Evolutionary conservation across 208 protist genomes (phyloP).

Genomic region (Acanthamoeba royreba): DNA sequence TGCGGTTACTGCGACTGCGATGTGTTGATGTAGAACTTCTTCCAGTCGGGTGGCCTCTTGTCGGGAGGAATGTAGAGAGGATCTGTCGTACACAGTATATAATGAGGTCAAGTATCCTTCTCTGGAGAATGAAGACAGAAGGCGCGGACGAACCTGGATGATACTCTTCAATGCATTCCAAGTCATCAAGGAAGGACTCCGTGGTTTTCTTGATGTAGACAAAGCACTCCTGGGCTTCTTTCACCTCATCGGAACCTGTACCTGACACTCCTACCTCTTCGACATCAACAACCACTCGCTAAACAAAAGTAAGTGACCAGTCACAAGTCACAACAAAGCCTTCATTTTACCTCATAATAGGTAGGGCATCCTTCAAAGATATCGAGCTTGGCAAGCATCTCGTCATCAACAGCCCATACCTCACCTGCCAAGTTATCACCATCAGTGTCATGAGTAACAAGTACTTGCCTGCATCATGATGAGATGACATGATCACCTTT

Average conservation of each 20-base stretch:
- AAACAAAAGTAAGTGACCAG: background rate
- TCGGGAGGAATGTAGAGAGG: background rate
- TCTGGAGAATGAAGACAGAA: background rate
- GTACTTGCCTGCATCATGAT: no score
- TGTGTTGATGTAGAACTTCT: background rate
- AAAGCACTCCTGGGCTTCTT: background rate
- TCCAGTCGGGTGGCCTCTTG: background rate
- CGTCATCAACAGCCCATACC: background rate
- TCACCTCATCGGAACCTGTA: background rate
- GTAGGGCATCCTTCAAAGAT: background rate
- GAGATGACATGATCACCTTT: background rate
- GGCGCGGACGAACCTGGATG: background rate
- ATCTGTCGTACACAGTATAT: background rate
- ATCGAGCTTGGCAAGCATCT: slow-evolving; percentile 8
- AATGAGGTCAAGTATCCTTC: background rate
- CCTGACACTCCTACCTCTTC: background rate
- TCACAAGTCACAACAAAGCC: background rate
- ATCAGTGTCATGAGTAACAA: background rate
- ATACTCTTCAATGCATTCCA: background rate
- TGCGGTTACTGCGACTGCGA: no score
- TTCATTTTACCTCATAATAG: background rate
- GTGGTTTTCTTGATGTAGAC: background rate
- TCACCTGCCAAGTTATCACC: background rate
- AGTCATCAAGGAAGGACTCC: background rate
- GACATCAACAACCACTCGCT: background rate